These are phyloP conservation scores for Venturia asperata DNA, from an alignment of 2,329 filamentous ascomycete genomes.

Conservation along the genomic window DNA sequence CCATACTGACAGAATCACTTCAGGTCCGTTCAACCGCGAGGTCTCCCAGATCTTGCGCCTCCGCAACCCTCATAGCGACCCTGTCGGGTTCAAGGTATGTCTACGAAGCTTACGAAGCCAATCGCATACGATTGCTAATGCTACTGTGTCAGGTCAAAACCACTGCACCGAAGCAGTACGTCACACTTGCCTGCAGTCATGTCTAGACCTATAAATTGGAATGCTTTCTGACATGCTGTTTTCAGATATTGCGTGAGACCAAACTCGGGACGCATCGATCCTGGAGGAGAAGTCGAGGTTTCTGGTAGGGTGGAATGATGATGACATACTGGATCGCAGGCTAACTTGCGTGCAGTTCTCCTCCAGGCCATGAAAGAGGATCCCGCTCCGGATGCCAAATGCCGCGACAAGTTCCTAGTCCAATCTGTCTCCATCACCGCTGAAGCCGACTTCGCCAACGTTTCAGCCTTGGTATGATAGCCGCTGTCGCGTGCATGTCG, in stretches of 20 bases:
- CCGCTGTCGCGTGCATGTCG: slow-evolving; percentile 2
- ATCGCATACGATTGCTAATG: background rate
- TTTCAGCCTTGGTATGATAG: slow-evolving; percentile 66
- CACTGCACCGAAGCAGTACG: slow-evolving; percentile 96
- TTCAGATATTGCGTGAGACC: slow-evolving; percentile 91
- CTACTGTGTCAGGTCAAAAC: slow-evolving; percentile 81
- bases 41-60: slow-evolving; percentile 55
- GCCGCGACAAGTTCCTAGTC: slow-evolving; percentile 95
- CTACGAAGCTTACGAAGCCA: background rate
- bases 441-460: slow-evolving; percentile 76
- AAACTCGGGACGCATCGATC: slow-evolving; percentile 92
- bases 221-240: background rate
- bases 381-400: slow-evolving; percentile 76
- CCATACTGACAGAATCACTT: background rate
- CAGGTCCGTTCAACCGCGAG: slow-evolving; percentile 58
- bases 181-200: slow-evolving; percentile 20
- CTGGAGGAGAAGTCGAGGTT: slow-evolving; percentile 83
- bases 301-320: slow-evolving; percentile 56
- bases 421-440: slow-evolving; percentile 79
- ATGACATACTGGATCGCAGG: background rate
- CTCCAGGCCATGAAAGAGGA: slow-evolving; percentile 98
- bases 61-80: slow-evolving; percentile 50
- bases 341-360: slow-evolving; percentile 56
- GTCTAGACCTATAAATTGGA: background rate
- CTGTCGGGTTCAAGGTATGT: slow-evolving; percentile 58